Base-by-base conservation (phyloP, 2,329 filamentous ascomycete genomes). In the Claviceps fusiformis region DNA sequence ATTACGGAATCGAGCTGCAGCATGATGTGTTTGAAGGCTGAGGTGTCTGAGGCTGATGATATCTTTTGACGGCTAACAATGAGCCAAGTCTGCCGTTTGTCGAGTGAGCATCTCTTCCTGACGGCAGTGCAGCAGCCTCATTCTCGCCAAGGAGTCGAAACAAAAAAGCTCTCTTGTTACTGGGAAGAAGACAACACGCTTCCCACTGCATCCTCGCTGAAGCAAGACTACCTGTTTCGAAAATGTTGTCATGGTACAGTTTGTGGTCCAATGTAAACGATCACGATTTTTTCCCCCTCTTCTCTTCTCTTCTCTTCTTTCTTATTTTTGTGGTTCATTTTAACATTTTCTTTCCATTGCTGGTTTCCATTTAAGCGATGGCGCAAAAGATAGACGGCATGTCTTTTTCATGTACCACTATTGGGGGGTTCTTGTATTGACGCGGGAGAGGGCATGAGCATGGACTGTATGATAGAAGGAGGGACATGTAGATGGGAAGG, bases 1-100 rank as follows among this genome's bases (percentile, higher is more conserved):
- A 95, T 62, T 90, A 93, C 72, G 93, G 93, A 0, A 82, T 97
- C 3, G 91, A 97, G 69, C 71, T 97, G 60, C 87, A 95, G 66
- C 89, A 95, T 67, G 82, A 84, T 45, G 79, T 95, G 2, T 96
- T 96, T 71, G 89, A 95, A 55, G 91, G 92, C 4, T 95, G 63
- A 47, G 31, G 5, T 33, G 5, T 33, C 8, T 33, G 31, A 33
- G 5, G 31, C 31, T 8, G 31, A 33, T 33, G 31, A 5, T 33
- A 8, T 33, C 31, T 19, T 33, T 44, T 44, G 41, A 44, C 15
- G 44, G 46, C 46, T 44, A 17, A 44, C n/a, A 17, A 17, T 8
- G n/a, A 19, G n/a, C 5, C n/a, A 24, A n/a, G 17, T 44, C n/a
- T 44, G 39, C 13, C 39, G 5, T 15, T 43, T 19, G 19, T 19